phyloP scores from a whole-genome alignment of 768 basidiomycete species.

The Jaapia argillacea region DNA sequence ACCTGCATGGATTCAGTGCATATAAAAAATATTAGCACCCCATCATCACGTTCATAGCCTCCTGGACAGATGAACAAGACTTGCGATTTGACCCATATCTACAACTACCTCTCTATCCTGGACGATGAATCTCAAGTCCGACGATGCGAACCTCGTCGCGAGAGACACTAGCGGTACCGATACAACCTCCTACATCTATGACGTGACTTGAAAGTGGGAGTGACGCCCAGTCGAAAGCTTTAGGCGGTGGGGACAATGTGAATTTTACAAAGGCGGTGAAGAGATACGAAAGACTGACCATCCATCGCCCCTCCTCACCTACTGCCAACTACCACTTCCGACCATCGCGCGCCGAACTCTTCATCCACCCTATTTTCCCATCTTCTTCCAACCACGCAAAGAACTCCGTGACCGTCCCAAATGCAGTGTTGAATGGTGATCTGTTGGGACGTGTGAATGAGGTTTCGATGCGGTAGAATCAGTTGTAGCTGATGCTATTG shows the following conservation, averaged over 20 bases:
- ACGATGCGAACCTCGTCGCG: slow-evolving; percentile 32
- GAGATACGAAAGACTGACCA: slow-evolving; percentile 24
- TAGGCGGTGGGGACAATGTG: not conserved
- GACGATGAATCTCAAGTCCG: slow-evolving; percentile 37
- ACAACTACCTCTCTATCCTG: slow-evolving; percentile 52
- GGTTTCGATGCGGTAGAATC: not conserved
- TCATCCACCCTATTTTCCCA: too few species aligned
- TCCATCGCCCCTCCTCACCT: slow-evolving; percentile 27
- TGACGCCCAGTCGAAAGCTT: slow-evolving; percentile 51
- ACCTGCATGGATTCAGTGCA: too few species aligned
- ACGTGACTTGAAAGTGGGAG: slow-evolving; percentile 40
- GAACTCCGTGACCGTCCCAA: slow-evolving; percentile 36
- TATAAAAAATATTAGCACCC: too few species aligned
- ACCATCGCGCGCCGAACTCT: slow-evolving; percentile 66
- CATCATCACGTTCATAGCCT: too few species aligned
- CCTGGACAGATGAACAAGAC: too few species aligned
- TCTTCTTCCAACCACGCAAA: slow-evolving; percentile 76
- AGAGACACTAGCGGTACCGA: slow-evolving; percentile 52
- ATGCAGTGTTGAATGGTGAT: too few species aligned
- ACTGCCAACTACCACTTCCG: slow-evolving; percentile 64
- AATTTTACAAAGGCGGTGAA: not conserved
- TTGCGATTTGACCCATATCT: slow-evolving; percentile 40
- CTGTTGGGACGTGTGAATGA: slow-evolving; percentile 23
- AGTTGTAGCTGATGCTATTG: slow-evolving; percentile 3
- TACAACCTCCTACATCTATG: slow-evolving; percentile 64